phyloP scores from a whole-genome alignment of 2,329 filamentous ascomycete genomes.

The Neofusicoccum ribis region DNA sequence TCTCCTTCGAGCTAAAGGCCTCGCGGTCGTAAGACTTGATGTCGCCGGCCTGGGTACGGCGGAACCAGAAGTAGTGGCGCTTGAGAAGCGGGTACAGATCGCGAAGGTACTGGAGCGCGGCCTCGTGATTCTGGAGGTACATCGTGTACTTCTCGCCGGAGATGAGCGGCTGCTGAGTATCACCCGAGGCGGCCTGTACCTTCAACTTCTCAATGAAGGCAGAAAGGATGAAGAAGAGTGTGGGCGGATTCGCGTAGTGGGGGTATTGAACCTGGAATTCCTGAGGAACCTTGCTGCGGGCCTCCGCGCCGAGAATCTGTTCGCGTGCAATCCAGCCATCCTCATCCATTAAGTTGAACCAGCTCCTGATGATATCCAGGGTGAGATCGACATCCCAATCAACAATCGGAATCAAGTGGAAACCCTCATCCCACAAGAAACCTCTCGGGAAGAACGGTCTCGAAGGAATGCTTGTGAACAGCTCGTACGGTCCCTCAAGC shows the following conservation, averaged over 20 bases:
- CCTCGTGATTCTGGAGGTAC: slow-evolving; percentile 66
- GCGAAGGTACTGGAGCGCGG: slow-evolving; percentile 70
- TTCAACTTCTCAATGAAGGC: slow-evolving; percentile 78
- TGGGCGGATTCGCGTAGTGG: slow-evolving; percentile 96
- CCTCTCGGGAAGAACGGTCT: slow-evolving; percentile 94
- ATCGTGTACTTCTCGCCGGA: slow-evolving; percentile 59
- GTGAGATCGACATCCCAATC: slow-evolving; percentile 94
- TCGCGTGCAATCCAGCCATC: slow-evolving; percentile 98
- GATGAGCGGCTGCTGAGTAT: slow-evolving; percentile 38
- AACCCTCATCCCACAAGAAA: slow-evolving; percentile 98
- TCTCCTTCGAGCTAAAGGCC: slow-evolving; percentile 86
- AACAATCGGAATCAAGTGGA: slow-evolving; percentile 85
- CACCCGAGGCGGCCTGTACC: slow-evolving; percentile 34
- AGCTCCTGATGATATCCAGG: slow-evolving; percentile 85
- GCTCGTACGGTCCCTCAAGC: slow-evolving; percentile 78
- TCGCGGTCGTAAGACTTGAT: slow-evolving; percentile 88
- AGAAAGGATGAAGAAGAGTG: slow-evolving; percentile 86
- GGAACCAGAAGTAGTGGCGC: slow-evolving; percentile 93
- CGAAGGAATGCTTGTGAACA: slow-evolving; percentile 90
- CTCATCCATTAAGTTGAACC: slow-evolving; percentile 94
- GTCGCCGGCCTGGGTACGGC: slow-evolving; percentile 84
- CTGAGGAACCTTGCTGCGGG: slow-evolving; percentile 86
- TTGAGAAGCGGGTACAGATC: slow-evolving; percentile 83
- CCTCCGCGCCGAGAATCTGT: slow-evolving; percentile 89
- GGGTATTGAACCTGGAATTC: slow-evolving; percentile 97